Evolutionary conservation across 441 rosid genomes (phyloP), one percentile per base, ranked within the genome.

Genomic region (Erysimum cheiri): DNA sequence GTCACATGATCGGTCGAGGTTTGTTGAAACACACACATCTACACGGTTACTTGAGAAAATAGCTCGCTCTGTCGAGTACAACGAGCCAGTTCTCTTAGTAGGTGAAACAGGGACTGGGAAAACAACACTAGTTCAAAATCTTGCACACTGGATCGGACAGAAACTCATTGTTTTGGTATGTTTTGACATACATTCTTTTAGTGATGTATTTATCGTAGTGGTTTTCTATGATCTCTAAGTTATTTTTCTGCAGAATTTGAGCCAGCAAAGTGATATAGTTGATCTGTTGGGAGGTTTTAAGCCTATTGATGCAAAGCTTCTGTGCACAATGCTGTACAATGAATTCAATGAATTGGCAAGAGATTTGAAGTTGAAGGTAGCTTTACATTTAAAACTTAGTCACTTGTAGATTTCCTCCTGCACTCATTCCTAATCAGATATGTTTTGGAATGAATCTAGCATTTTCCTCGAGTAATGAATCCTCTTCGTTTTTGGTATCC

Each of bases 61-160:
- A 77, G 96, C 96, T 69, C 85, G 90, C 78, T 87, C 91, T 74
- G 90, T 91, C 12, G 88, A 86, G 85, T 75, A 81, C 84, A 89
- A 87, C 31, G 98, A 96, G 81, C 88, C 99, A 78, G 93, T 96
- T 81, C 96, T 96, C 67, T 83, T 96, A 81, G 97, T 96, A 78
- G 99, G 99, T 71, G 99, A 96, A 88, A 96, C 99, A 72, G 99
- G 99, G 78, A 93, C 97, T 2, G 99, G 98, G 75, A 96, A 96
- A 88, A 93, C 99, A 54, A 96, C 99, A 31, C 90, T 96, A 65
- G 97, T 96, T 60, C 99, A 96, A 81, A 87, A 87, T 80, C 79
- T 96, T 73, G 97, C 98, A 33, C 66, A 41, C 50, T 87, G 87
- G 91, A 84, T 89, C 40, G 93, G 98, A 59, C 97, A 91, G 87